Conservation (phyloP, 139 green algal species). For the Micromonas pusilla region DNA sequence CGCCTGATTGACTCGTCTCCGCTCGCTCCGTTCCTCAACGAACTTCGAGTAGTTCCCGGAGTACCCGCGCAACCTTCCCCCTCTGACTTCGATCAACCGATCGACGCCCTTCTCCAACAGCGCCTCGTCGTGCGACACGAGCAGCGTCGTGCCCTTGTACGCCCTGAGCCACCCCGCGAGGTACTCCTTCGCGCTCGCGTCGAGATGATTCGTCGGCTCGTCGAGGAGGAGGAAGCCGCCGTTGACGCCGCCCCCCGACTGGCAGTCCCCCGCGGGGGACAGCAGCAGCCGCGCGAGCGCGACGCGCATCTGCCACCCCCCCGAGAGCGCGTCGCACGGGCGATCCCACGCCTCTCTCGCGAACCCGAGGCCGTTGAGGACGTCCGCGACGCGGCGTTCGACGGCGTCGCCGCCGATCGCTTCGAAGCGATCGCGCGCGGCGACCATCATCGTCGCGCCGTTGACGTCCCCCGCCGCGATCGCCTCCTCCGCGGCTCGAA, state of each 20-base stretch:
- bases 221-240: constrained; percentile 49
- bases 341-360: constrained; percentile 63
- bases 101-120: constrained; percentile 44
- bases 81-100: constrained; percentile 39
- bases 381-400: constrained; percentile 46
- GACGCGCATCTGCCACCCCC: constrained; percentile 76
- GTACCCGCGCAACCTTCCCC: constrained; percentile 58
- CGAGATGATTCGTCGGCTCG: constrained; percentile 41
- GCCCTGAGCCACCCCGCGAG: constrained; percentile 52
- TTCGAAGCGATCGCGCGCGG: constrained; percentile 41
- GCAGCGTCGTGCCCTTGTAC: constrained; percentile 48
- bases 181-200: constrained; percentile 25
- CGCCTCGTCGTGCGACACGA: constrained; percentile 65
- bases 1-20: constrained; percentile 27
- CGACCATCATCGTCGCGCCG: constrained; percentile 30
- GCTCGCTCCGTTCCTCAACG: constrained; percentile 47
- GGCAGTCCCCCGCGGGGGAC: constrained; percentile 60
- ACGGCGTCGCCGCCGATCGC: constrained; percentile 43
- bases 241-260: neutral
- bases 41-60: constrained; percentile 54
- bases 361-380: constrained; percentile 57
- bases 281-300: constrained; percentile 73
- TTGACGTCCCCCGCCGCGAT: constrained; percentile 12
- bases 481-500: constrained; percentile 15
- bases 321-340: constrained; percentile 48